phyloP scores from a whole-genome alignment of 495 filamentous ascomycete genomes.

The Neurospora sublineolata region DNA sequence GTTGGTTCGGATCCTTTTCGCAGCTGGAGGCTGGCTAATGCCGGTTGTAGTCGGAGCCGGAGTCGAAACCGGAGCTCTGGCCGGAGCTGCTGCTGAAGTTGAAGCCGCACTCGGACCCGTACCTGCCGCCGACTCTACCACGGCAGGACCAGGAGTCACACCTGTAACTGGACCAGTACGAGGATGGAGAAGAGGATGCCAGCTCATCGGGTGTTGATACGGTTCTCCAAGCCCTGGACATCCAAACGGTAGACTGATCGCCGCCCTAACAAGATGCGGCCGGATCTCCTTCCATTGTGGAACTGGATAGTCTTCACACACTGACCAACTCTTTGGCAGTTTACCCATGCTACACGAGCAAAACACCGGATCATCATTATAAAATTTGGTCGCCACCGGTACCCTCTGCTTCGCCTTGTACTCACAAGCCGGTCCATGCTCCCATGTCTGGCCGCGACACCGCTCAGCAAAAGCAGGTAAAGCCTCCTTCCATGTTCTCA shows the following conservation, averaged over 20 bases:
- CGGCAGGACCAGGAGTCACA: not conserved
- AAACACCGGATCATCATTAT: not conserved
- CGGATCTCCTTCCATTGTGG: not conserved
- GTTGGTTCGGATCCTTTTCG: not conserved
- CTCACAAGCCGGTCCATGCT: not conserved
- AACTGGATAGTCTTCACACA: not conserved
- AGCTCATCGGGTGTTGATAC: not conserved
- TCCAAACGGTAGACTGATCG: not conserved
- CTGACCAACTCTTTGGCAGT: not conserved
- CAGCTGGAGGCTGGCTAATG: not conserved
- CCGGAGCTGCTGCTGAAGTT: not conserved
- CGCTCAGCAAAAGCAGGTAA: not conserved
- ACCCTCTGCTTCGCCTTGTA: not conserved
- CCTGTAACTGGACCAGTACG: not conserved
- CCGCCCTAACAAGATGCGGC: not conserved
- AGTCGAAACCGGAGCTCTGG: not conserved
- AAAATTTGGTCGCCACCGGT: not conserved
- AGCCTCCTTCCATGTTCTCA: not conserved
- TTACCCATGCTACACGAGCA: not conserved
- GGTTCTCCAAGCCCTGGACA: not conserved
- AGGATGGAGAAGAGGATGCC: not conserved
- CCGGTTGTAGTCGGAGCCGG: not conserved
- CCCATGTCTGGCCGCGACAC: not conserved
- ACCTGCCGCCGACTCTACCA: not conserved
- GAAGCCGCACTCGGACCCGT: not conserved